A percentile compares a stretch with the other conserved stretches of the same genome.
phyloP scores from a whole-genome alignment of 352 stramenopile genomes.

The Pythium diclinum region DNA sequence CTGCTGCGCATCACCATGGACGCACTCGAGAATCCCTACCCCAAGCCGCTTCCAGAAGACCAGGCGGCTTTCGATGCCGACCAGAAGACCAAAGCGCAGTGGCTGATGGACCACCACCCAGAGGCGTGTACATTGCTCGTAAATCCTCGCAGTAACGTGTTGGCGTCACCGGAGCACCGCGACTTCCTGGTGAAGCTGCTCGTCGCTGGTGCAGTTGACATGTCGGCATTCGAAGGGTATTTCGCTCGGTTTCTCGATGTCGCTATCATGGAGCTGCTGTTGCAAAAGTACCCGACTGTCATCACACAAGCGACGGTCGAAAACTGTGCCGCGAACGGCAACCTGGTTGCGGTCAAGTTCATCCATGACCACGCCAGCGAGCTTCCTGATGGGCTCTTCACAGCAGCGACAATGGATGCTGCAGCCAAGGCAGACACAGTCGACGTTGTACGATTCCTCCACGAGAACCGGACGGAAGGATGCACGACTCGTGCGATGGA shows the following conservation, averaged over 20 bases:
- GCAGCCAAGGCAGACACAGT: conserved; percentile 4
- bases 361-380: neutral
- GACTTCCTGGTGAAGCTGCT: neutral
- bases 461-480: conserved; percentile 17
- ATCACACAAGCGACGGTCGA: neutral
- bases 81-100: neutral
- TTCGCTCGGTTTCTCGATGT: neutral
- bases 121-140: neutral
- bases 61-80: neutral
- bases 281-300: neutral
- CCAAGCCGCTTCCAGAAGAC: neutral
- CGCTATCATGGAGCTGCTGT: neutral
- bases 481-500: conserved; percentile 16
- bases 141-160: neutral
- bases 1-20: neutral
- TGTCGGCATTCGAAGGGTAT: conserved; percentile 24
- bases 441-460: conserved; percentile 12
- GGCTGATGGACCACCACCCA: neutral
- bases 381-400: neutral
- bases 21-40: neutral
- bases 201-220: conserved; percentile 32
- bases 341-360: conserved; percentile 33
- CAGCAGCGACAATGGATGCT: conserved; percentile 1
- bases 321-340: neutral
- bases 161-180: neutral